A percentile compares a stretch with the other conserved stretches of the same genome.
Evolutionary conservation across 140 eudicot genomes (phyloP).

Genomic region (Ambrosia hybrid): DNA sequence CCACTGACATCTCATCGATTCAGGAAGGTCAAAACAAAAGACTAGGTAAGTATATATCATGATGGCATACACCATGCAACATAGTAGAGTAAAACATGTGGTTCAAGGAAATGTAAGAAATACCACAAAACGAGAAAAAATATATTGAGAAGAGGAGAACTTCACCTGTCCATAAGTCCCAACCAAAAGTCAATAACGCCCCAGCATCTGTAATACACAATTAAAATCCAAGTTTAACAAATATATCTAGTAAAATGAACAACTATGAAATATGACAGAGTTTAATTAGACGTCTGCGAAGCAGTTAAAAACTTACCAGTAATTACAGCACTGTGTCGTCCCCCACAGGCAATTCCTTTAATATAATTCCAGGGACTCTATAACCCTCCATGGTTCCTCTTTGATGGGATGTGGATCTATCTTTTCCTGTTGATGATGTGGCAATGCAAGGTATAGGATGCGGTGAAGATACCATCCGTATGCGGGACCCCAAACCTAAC

Average conservation of each 20-base stretch:
- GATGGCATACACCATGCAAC: background rate
- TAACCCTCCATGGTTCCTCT: constrained; percentile 57
- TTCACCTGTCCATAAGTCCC: constrained; percentile 99
- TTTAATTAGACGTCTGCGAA: too few species aligned
- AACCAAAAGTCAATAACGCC: constrained; percentile 86
- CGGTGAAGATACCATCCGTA: constrained; percentile 97
- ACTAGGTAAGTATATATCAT: background rate
- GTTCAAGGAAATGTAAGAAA: background rate
- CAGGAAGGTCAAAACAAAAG: constrained; percentile 4
- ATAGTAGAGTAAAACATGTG: background rate
- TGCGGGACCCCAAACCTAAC: constrained; percentile 87
- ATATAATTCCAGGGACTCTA: constrained; percentile 85
- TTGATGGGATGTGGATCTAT: constrained; percentile 48
- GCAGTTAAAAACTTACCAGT: constrained; percentile 54
- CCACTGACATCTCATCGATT: constrained; percentile 10
- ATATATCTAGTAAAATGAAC: background rate
- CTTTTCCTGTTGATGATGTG: constrained; percentile 56
- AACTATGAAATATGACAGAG: too few species aligned
- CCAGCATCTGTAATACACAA: constrained; percentile 72
- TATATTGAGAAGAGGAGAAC: background rate
- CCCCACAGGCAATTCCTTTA: constrained; percentile 95
- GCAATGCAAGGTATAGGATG: constrained; percentile 93
- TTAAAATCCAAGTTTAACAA: constrained; percentile 11
- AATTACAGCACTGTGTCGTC: constrained; percentile 91
- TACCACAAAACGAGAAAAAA: background rate